Evolutionary conservation across 495 filamentous ascomycete species (phyloP).

Genomic region (Xylaria acuta): DNA sequence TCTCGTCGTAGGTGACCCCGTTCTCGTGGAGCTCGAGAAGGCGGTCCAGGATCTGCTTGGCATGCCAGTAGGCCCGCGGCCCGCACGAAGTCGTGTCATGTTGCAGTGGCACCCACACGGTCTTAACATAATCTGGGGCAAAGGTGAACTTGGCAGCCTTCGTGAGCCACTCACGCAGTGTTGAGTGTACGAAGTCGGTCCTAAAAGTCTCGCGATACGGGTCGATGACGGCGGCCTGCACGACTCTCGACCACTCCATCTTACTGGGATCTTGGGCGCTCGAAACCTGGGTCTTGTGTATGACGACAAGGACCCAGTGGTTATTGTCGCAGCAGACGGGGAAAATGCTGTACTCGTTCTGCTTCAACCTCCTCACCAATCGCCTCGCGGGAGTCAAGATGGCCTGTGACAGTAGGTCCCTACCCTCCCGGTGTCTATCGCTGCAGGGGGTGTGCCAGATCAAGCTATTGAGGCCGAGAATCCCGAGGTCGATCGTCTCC

Average conservation of each 20-base stretch:
- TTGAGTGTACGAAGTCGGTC: neutral
- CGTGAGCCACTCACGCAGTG: constrained; percentile 8
- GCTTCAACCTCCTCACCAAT: neutral
- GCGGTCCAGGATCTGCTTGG: constrained; percentile 33
- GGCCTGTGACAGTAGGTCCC: neutral
- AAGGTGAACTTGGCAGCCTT: constrained; percentile 4
- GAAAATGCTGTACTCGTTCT: constrained; percentile 30
- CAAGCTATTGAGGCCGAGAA: neutral
- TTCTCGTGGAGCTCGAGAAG: constrained; percentile 5
- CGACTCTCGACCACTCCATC: constrained; percentile 22
- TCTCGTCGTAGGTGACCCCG: neutral
- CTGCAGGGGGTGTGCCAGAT: neutral
- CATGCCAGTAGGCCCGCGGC: constrained; percentile 33
- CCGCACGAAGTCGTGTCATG: constrained; percentile 28
- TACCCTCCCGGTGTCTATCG: neutral
- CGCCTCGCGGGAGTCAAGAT: neutral
- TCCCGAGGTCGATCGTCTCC: constrained; percentile 22
- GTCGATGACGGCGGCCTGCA: constrained; percentile 29
- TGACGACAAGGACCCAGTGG: constrained; percentile 34
- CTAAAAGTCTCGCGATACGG: neutral
- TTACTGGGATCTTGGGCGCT: neutral
- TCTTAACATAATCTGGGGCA: neutral
- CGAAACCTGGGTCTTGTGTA: constrained; percentile 24
- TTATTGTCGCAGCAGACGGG: constrained; percentile 24
- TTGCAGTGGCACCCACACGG: constrained; percentile 27